These are phyloP conservation scores for Aspergillus aculeatus DNA, from an alignment of 2,329 filamentous ascomycete species.

Conservation along the genomic window DNA sequence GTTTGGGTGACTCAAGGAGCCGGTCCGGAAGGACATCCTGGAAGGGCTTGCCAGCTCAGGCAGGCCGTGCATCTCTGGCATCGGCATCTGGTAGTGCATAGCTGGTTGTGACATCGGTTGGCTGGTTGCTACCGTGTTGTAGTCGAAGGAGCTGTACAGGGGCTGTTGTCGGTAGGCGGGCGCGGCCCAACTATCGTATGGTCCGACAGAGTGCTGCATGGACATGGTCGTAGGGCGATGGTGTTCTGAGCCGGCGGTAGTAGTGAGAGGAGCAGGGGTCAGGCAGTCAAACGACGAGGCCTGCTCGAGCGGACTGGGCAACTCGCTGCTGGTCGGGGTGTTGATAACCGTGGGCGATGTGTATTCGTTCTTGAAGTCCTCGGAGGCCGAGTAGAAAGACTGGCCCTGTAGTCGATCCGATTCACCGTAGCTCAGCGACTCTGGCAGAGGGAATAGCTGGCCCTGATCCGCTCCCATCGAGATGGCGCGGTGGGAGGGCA, in stretches of 20 bases:
- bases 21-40: conserved; percentile 30
- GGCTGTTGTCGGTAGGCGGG: conserved; percentile 32
- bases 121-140: conserved; percentile 17
- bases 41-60: conserved; percentile 13
- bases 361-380: conserved; percentile 31
- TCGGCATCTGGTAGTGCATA: conserved; percentile 32
- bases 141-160: conserved; percentile 35
- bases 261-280: conserved; percentile 23
- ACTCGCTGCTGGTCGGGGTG: conserved; percentile 25
- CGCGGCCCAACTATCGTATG: conserved; percentile 31
- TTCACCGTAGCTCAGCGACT: conserved; percentile 30
- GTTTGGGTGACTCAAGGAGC: conserved; percentile 32
- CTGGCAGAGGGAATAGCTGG: conserved; percentile 30
- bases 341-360: conserved; percentile 29
- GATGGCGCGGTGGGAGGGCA: conserved; percentile 22
- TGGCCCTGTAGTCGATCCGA: conserved; percentile 25
- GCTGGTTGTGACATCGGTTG: conserved; percentile 27
- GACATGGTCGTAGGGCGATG: conserved; percentile 21
- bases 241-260: conserved; percentile 23
- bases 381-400: conserved; percentile 26
- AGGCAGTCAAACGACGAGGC: conserved; percentile 34
- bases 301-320: conserved; percentile 33
- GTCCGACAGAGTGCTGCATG: conserved; percentile 21
- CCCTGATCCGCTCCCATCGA: conserved; percentile 18
- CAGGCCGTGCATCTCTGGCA: conserved; percentile 28